These are phyloP conservation scores for Geotrichum europaeum DNA, from an alignment of 1,139 yeast genomes.

Conservation along the genomic window DNA sequence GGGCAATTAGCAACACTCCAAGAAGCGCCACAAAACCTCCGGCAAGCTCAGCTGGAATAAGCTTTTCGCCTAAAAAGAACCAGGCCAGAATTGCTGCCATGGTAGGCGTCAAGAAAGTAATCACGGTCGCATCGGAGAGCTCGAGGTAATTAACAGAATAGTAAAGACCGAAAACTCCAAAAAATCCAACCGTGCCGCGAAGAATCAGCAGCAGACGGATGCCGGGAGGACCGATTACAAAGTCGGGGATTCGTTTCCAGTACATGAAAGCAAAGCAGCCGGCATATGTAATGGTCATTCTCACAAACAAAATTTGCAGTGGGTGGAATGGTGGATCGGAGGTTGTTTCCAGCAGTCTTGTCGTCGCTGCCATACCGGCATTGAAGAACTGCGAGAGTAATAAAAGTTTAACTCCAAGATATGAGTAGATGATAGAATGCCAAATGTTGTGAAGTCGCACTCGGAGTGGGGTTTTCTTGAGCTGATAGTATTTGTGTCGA, in stretches of 20 bases:
- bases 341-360: slow-evolving; percentile 65
- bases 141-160: slow-evolving; percentile 68
- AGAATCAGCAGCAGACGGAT: slow-evolving; percentile 48
- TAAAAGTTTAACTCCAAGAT: slow-evolving; percentile 26
- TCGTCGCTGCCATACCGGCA: slow-evolving; percentile 67
- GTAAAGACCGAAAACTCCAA: slow-evolving; percentile 73
- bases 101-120: slow-evolving; percentile 73
- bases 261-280: slow-evolving; percentile 54
- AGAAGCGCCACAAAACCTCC: slow-evolving; percentile 64
- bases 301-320: slow-evolving; percentile 63
- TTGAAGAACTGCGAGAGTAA: slow-evolving; percentile 53
- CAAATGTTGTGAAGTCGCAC: slow-evolving; percentile 4
- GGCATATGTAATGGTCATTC: slow-evolving; percentile 67
- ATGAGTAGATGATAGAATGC: slow-evolving; percentile 15
- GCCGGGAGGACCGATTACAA: slow-evolving; percentile 65
- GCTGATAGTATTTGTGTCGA: slow-evolving; percentile 5
- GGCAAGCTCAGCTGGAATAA: slow-evolving; percentile 57
- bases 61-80: slow-evolving; percentile 58
- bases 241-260: slow-evolving; percentile 45
- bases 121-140: slow-evolving; percentile 72
- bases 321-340: slow-evolving; percentile 62
- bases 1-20: slow-evolving; percentile 77
- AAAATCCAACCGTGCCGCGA: slow-evolving; percentile 72
- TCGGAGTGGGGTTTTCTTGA: slow-evolving; percentile 5
- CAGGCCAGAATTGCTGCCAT: slow-evolving; percentile 73